Percentiles rank a stretch among this genome's conserved stretches.
phyloP scores from a whole-genome alignment of 2,329 filamentous ascomycete species.

The Ascochyta viciae-villosae region DNA sequence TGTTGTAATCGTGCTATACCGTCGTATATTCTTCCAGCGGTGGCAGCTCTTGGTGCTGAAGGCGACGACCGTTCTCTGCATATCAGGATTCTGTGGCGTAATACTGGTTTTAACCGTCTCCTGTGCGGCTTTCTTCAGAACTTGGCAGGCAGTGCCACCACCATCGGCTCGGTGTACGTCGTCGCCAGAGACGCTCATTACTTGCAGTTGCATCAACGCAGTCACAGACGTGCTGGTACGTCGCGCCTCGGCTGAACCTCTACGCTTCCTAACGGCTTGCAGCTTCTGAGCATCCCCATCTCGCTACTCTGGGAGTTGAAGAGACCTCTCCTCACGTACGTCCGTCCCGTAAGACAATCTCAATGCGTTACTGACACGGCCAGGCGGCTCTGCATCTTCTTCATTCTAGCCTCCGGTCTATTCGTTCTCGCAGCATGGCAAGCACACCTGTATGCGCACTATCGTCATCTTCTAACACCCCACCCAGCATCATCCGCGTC shows the following conservation, averaged over 20 bases:
- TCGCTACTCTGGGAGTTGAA: conserved; percentile 23
- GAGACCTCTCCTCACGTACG: conserved; percentile 17
- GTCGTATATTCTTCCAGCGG: conserved; percentile 14
- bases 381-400: conserved; percentile 15
- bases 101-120: conserved; percentile 13
- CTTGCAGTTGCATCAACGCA: conserved; percentile 21
- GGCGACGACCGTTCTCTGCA: conserved; percentile 14
- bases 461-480: background rate
- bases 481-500: conserved; percentile 18
- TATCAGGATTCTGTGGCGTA: conserved; percentile 9
- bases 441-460: background rate
- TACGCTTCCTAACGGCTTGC: background rate
- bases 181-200: conserved; percentile 17
- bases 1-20: conserved; percentile 22
- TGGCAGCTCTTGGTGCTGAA: conserved; percentile 20
- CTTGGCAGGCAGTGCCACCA: conserved; percentile 14
- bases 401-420: conserved; percentile 20
- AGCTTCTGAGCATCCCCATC: conserved; percentile 19
- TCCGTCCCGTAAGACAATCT: background rate
- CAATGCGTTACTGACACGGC: background rate
- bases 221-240: conserved; percentile 17
- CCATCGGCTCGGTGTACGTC: conserved; percentile 16
- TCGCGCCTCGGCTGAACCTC: background rate
- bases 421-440: conserved; percentile 22
- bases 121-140: conserved; percentile 11